Conservation (phyloP, 208 protist genomes). For the Borovskyia barvae region DNA sequence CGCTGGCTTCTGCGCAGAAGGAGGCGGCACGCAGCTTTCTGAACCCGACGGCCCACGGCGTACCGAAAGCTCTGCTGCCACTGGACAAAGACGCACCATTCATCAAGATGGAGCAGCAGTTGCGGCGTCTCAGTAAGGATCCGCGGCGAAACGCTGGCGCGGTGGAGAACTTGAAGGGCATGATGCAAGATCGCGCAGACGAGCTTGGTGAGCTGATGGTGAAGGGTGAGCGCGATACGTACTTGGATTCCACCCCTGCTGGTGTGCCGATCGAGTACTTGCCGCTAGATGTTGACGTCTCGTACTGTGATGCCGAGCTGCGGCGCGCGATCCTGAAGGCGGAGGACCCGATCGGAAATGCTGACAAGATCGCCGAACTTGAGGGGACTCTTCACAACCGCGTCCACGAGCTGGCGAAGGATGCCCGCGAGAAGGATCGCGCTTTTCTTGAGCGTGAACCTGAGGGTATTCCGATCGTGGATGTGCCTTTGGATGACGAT, state of each 20-base stretch:
- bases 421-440: slow-evolving; percentile 49
- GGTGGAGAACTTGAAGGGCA: slow-evolving; percentile 63
- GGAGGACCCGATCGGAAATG: slow-evolving; percentile 38
- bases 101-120: slow-evolving; percentile 57
- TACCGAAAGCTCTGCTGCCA: slow-evolving; percentile 63
- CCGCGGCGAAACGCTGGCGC: slow-evolving; percentile 49
- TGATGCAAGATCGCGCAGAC: slow-evolving; percentile 72
- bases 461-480: slow-evolving; percentile 63
- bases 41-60: slow-evolving; percentile 43
- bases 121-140: slow-evolving; percentile 61
- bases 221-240: slow-evolving; percentile 57
- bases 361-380: slow-evolving; percentile 45
- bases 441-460: slow-evolving; percentile 64
- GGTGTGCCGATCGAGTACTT: slow-evolving; percentile 61
- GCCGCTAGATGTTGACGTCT: slow-evolving; percentile 51
- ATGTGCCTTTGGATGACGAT: slow-evolving; percentile 57
- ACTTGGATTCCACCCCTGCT: slow-evolving; percentile 64
- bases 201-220: slow-evolving; percentile 62
- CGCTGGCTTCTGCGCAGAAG: slow-evolving; percentile 61
- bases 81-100: slow-evolving; percentile 69
- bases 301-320: slow-evolving; percentile 63
- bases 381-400: slow-evolving; percentile 70
- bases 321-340: slow-evolving; percentile 63
- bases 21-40: slow-evolving; percentile 56
- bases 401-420: slow-evolving; percentile 62